phyloP scores from a whole-genome alignment of 768 basidiomycete species.

The Trametes cinnabarina region DNA sequence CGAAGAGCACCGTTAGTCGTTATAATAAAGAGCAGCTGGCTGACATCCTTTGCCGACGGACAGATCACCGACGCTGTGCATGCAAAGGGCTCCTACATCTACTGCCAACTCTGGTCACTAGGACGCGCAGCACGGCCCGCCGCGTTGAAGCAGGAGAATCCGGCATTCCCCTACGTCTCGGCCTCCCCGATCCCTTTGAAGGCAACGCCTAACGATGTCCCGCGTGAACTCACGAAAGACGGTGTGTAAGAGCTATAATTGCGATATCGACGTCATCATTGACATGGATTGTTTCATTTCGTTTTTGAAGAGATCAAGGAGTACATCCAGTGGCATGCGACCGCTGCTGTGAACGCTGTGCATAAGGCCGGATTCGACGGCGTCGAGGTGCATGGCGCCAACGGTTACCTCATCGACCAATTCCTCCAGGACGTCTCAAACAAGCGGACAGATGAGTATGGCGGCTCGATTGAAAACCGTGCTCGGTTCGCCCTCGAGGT shows the following conservation, averaged over 20 bases:
- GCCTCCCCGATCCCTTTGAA: slow-evolving; percentile 27
- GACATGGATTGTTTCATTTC: background rate
- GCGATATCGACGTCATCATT: background rate
- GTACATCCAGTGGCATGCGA: slow-evolving; percentile 34
- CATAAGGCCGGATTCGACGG: slow-evolving; percentile 29
- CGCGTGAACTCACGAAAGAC: slow-evolving; percentile 26
- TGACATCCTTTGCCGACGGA: background rate
- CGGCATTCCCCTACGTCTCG: slow-evolving; percentile 15
- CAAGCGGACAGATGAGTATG: slow-evolving; percentile 48
- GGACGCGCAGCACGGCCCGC: slow-evolving; percentile 41
- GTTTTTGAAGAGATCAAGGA: slow-evolving; percentile 32
- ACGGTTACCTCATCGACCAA: slow-evolving; percentile 39
- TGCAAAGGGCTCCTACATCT: slow-evolving; percentile 48
- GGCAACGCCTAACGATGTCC: background rate
- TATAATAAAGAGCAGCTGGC: background rate
- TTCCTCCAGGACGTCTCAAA: slow-evolving; percentile 41
- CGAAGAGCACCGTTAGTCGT: background rate
- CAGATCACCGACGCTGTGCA: slow-evolving; percentile 58
- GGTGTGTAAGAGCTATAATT: slow-evolving; percentile 15
- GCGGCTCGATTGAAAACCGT: slow-evolving; percentile 48
- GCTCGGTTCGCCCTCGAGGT: slow-evolving; percentile 44
- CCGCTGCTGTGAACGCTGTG: slow-evolving; percentile 30
- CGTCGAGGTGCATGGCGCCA: slow-evolving; percentile 29
- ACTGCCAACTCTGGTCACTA: slow-evolving; percentile 55
- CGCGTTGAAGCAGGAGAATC: slow-evolving; percentile 37